A percentile compares a stretch with the other conserved stretches of the same genome.
phyloP scores from a whole-genome alignment of 768 basidiomycete species.

The Terana coerulea region DNA sequence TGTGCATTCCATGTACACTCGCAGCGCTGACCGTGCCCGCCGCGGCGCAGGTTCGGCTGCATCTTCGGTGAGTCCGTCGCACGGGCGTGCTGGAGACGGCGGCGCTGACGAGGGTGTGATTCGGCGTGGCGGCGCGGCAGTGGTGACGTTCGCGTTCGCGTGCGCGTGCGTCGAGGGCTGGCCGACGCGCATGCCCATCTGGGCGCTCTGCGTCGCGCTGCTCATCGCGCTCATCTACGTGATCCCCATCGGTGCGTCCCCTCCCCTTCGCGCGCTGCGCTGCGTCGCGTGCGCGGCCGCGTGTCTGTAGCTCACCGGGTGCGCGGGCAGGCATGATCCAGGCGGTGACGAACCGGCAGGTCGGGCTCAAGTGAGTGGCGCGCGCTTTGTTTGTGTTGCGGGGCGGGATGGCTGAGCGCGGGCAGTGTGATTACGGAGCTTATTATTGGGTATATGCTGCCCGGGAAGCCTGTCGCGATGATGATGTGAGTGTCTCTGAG shows the following conservation, averaged over 20 bases:
- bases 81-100: neutral
- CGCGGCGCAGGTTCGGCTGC: constrained; percentile 27
- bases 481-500: constrained; percentile 52
- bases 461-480: constrained; percentile 68
- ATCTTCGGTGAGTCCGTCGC: constrained; percentile 30
- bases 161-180: constrained; percentile 57
- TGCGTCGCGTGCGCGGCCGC: no score
- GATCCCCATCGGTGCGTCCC: constrained; percentile 57
- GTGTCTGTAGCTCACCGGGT: neutral
- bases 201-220: constrained; percentile 59
- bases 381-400: constrained; percentile 9
- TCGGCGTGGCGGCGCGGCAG: constrained; percentile 21
- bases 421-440: constrained; percentile 67
- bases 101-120: neutral
- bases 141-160: constrained; percentile 55
- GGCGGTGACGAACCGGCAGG: constrained; percentile 73
- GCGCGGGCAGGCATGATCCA: constrained; percentile 65
- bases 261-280: no score
- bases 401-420: neutral
- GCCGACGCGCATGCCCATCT: constrained; percentile 64
- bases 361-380: constrained; percentile 46
- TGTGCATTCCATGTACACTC: neutral
- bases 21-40: neutral
- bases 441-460: constrained; percentile 54
- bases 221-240: constrained; percentile 50